Evolutionary conservation across 805 yeast genomes (phyloP), one percentile per base, ranked within the genome.

Genomic region (Saturnispora diversa): DNA sequence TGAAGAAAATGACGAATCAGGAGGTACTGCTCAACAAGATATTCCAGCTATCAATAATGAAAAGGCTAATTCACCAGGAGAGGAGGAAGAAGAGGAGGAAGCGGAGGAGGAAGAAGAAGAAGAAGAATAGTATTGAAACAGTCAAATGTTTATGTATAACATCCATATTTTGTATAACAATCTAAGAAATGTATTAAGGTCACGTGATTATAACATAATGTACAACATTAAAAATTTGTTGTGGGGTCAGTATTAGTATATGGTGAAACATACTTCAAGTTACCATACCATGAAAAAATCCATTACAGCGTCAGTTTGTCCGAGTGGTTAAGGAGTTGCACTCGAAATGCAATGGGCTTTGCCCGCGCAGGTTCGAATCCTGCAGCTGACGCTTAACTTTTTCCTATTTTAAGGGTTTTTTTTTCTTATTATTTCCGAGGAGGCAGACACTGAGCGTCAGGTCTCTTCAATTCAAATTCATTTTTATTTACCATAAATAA

Each of bases 311-410:
- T 67, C 76, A 68, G 77, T 39, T 39, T 72, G 78, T 75, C 78
- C 77, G 77, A 72, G 78, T 72, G 78, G 77, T 72, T 72, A 72
- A 73, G 77, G 77, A 75, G 78, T 70, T 72, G 71, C 78, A 77
- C 78, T 73, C 77, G 77, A 72, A 70, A 78, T 84, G 84, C 83
- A 74, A 76, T 79, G 84, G 80, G 82, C 75, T 79, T 69, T 79
- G 76, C 83, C 80, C 75, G 77, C 95, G 94, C 94, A 85, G 92
- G 95, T 84, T 84, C 95, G 95, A 84, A 84, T 84, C 95, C 92
- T 85, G 94, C 84, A 92, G 81, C 92, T 84, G 84, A 83, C 95
- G 94, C 52, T 59, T 61, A 66, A 66, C 72, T 72, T 60, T 22
- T 11, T 7, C 2, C n/a, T n/a, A 12, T 39, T 27, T 13, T n/a